A percentile compares a stretch with the other conserved stretches of the same genome.
Evolutionary conservation across 768 basidiomycete genomes (phyloP).

Genomic region (Boletellus sp.): DNA sequence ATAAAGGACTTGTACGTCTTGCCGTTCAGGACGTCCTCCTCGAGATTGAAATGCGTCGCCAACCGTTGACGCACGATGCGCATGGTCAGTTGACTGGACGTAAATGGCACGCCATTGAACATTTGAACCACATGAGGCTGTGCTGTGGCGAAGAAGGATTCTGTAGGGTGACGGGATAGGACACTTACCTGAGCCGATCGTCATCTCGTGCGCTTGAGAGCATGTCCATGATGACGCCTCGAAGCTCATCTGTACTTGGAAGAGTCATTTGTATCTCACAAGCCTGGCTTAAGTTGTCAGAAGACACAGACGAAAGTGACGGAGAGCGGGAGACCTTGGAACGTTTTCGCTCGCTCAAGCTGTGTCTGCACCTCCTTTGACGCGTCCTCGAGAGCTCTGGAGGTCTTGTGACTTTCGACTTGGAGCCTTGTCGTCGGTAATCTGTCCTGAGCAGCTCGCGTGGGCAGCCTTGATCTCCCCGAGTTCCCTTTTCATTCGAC

Average conservation of each 20-base stretch:
- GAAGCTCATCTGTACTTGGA: conserved; percentile 16
- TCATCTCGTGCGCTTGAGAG: conserved; percentile 21
- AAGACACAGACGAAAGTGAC: background rate
- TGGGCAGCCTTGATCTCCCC: conserved; percentile 12
- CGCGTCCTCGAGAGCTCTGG: conserved; percentile 14
- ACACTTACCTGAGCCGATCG: conserved; percentile 17
- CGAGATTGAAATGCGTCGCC: conserved; percentile 45
- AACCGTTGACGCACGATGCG: conserved; percentile 49
- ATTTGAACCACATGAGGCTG: background rate
- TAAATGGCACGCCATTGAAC: background rate
- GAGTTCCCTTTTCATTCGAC: conserved; percentile 14
- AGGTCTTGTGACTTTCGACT: conserved; percentile 21
- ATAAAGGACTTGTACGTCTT: conserved; percentile 45
- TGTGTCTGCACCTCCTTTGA: conserved; percentile 12
- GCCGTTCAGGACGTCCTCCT: conserved; percentile 40
- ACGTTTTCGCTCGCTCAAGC: conserved; percentile 20
- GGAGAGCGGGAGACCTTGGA: conserved; percentile 19
- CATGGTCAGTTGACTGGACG: conserved; percentile 37
- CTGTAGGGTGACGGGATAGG: no score
- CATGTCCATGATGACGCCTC: conserved; percentile 17
- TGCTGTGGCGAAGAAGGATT: no score
- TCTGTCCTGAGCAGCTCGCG: conserved; percentile 8
- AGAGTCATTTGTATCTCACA: conserved; percentile 8
- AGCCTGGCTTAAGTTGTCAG: no score
- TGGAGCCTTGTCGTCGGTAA: conserved; percentile 14